Base-by-base conservation (phyloP, 306 rosid genomes). In the Alnus glutinosa region DNA sequence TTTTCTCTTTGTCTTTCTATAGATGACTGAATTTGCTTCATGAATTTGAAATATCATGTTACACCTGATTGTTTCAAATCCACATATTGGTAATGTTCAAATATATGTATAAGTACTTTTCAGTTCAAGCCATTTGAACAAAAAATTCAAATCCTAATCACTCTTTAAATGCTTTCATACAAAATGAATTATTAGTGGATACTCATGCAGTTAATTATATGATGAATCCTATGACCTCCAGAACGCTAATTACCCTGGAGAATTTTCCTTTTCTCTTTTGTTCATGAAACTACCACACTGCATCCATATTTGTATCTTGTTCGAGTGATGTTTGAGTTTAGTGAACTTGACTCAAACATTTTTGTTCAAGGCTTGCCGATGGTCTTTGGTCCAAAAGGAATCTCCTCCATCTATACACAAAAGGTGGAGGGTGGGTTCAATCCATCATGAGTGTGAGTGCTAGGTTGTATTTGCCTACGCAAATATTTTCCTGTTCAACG, bases 401-500 rank as follows among this genome's bases (percentile, higher is more conserved):
- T 34, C 39, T 30, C 14, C 36, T 13, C 11, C 16, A 42, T 32
- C 3, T 15, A 30, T 62, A 14, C 42, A 30, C 14, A 13, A 62
- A 2, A 11, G 16, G 44, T 13, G 69, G 69, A 58, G 66, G 30
- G 5, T 28, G 42, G 44, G 69, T 62, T 62, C 7, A 12, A 12
- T 32, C 69, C 44, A 12, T 62, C 30, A 62, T 62, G 69, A 30
- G 46, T 63, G 46, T 64, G 9, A 5, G 44, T 32, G 34, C 47
- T 14, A n/a, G 13, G 13, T 64, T 64, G 16, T 68, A 16, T 68
- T n/a, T 67, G 50, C 32, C 32, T 67, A 42, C 72, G 62, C 73
- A 74, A 68, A 48, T 50, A 28, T 70, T 4, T 73, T 77, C 47
- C 6, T 49, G 32, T 62, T 78, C 42, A 62, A 49, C 42, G 39